These are phyloP conservation scores for Tolypocladium amazonense DNA, from an alignment of 2,329 filamentous ascomycete species.

Conservation along the genomic window DNA sequence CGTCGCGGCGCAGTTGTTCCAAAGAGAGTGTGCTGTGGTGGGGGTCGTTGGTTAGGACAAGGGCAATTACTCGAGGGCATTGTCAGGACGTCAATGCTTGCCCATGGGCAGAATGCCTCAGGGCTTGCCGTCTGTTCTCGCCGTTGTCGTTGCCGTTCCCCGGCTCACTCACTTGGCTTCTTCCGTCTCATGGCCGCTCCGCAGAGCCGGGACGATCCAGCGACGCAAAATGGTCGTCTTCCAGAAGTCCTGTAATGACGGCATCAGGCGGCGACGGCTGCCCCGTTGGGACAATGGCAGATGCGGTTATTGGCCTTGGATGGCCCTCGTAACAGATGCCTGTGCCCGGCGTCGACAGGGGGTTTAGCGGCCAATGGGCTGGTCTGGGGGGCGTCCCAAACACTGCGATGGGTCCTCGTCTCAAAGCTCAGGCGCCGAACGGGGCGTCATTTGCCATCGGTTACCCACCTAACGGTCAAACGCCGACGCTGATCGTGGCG, in stretches of 20 bases:
- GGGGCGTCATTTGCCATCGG: conserved; percentile 1
- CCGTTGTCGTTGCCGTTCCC: not conserved
- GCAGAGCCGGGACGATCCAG: not conserved
- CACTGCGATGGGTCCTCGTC: not conserved
- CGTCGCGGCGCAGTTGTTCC: not conserved
- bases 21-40: not conserved
- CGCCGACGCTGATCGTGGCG: not conserved
- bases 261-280: not conserved
- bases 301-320: not conserved
- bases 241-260: not conserved
- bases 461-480: not conserved
- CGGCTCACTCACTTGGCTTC: not conserved
- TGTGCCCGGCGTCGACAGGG: not conserved
- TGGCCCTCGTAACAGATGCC: not conserved
- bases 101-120: not conserved
- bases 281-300: not conserved
- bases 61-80: too few species aligned
- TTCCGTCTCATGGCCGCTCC: not conserved
- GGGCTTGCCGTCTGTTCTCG: too few species aligned
- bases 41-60: not conserved
- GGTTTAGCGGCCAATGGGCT: not conserved
- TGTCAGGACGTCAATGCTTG: not conserved
- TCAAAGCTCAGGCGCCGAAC: not conserved
- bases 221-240: not conserved
- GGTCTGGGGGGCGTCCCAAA: not conserved